Evolutionary conservation across 2,329 filamentous ascomycete species (phyloP).

Genomic region (Thyridium curvatum): DNA sequence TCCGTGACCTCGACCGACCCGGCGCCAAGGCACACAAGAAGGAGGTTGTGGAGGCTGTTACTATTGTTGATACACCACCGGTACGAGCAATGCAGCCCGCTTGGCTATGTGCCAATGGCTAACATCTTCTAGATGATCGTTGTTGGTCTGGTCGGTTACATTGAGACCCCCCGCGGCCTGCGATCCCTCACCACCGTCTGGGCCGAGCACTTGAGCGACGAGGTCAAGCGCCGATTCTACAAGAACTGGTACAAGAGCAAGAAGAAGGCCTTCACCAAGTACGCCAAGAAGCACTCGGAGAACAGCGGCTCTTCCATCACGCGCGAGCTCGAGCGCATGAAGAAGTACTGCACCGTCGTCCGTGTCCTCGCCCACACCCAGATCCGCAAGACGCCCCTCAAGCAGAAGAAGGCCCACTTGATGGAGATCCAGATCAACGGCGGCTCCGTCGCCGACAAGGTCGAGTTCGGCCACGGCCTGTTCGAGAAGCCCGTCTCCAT

Average conservation of each 20-base stretch:
- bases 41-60: slow-evolving; percentile 85
- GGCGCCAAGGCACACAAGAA: slow-evolving; percentile 99
- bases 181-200: slow-evolving; percentile 99
- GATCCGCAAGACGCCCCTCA: slow-evolving; percentile 97
- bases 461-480: slow-evolving; percentile 87
- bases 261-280: slow-evolving; percentile 99
- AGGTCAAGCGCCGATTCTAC: slow-evolving; percentile 99
- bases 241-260: slow-evolving; percentile 99
- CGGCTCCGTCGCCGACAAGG: slow-evolving; percentile 92
- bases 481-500: slow-evolving; percentile 99
- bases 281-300: slow-evolving; percentile 99
- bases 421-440: slow-evolving; percentile 99
- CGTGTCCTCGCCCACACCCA: slow-evolving; percentile 99
- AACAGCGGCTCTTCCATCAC: slow-evolving; percentile 83
- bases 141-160: slow-evolving; percentile 99
- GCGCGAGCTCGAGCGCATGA: slow-evolving; percentile 98
- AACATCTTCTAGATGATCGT: slow-evolving; percentile 90
- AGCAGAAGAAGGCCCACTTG: slow-evolving; percentile 99
- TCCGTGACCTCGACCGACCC: slow-evolving; percentile 97
- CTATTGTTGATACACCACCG: slow-evolving; percentile 87
- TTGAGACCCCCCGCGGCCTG: slow-evolving; percentile 98
- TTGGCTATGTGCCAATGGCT: slow-evolving; percentile 68
- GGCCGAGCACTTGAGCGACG: slow-evolving; percentile 98
- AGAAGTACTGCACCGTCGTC: slow-evolving; percentile 99
- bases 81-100: slow-evolving; percentile 84